phyloP scores from a whole-genome alignment of 176 grass and related monocot genomes.

The Aechmea fasciata region DNA sequence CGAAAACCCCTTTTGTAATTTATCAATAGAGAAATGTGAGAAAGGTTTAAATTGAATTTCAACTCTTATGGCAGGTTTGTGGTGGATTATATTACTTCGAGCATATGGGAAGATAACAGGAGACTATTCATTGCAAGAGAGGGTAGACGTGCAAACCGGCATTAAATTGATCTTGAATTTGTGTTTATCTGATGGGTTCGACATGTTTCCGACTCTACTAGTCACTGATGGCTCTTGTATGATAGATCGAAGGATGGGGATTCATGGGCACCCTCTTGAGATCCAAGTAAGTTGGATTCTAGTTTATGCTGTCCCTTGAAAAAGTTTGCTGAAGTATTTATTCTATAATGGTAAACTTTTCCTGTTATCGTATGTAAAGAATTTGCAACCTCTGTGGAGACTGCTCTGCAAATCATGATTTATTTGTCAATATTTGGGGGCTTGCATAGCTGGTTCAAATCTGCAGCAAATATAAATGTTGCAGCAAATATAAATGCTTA shows the following conservation, averaged over 20 bases:
- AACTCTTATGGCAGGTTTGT: slow-evolving; percentile 39
- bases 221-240: slow-evolving; percentile 87
- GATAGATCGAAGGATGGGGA: slow-evolving; percentile 82
- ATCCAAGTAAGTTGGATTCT: slow-evolving; percentile 47
- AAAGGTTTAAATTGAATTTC: background rate
- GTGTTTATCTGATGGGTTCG: slow-evolving; percentile 75
- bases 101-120: slow-evolving; percentile 81
- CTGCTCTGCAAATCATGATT: background rate
- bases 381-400: background rate
- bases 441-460: background rate
- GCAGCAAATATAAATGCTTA: background rate
- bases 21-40: too few species aligned
- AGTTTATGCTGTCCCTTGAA: too few species aligned
- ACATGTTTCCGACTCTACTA: slow-evolving; percentile 77
- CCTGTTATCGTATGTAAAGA: too few species aligned
- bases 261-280: slow-evolving; percentile 86
- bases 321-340: too few species aligned
- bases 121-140: slow-evolving; percentile 51
- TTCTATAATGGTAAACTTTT: too few species aligned
- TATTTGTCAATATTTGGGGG: slow-evolving; percentile 4
- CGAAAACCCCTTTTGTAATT: background rate
- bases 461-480: background rate
- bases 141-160: slow-evolving; percentile 74
- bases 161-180: slow-evolving; percentile 66
- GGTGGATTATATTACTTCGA: slow-evolving; percentile 85